Base-by-base conservation (phyloP, 805 yeast genomes). In the Saccharomycopsis sp. region DNA sequence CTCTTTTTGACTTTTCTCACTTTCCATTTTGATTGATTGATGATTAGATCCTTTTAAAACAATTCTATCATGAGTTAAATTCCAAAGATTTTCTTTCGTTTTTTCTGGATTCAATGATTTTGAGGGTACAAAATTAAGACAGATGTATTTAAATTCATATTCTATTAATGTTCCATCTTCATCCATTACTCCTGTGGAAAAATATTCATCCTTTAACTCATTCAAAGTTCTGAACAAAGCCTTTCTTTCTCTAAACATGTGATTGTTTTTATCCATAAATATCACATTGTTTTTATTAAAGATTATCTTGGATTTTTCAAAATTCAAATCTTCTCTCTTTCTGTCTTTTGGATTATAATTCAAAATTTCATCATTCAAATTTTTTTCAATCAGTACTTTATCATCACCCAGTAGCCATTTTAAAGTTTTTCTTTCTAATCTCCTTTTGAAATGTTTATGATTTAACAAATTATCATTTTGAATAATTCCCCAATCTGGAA, bases 181-280 rank as follows among this genome's bases (percentile, higher is more conserved):
- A n/a, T n/a, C n/a, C n/a, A n/a, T n/a, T n/a, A n/a, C n/a, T n/a
- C n/a, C n/a, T n/a, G n/a, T n/a, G n/a, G n/a, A n/a, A 23, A 23
- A 23, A 19, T 32, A 34, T 5, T 15, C 10, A 6, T 21, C 29
- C 5, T 34, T 33, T 15, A 42, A 19, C 17, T 14, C n/a, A 4
- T 27, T 23, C 13, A 77, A 65, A 49, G 73, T 76, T 2, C 64
- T 67, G 41, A 86, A 69, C 1, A 86, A 55, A 50, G 79, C 80
- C 43, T 62, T 55, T 33, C 98, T 67, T 59, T 89, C 96, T 34
- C 75, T 61, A 21, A 49, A 61, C 53, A 72, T 72, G 56, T 83
- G 88, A 54, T 92, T 89, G 57, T 89, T 89, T 51, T 94, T 70
- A 54, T 92, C 98, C 6, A 83, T 64, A 34, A 86, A 61, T 1